Conservation (phyloP, 202 grass and related monocot species). For the Bolboschoenoplectus hybrid region DNA sequence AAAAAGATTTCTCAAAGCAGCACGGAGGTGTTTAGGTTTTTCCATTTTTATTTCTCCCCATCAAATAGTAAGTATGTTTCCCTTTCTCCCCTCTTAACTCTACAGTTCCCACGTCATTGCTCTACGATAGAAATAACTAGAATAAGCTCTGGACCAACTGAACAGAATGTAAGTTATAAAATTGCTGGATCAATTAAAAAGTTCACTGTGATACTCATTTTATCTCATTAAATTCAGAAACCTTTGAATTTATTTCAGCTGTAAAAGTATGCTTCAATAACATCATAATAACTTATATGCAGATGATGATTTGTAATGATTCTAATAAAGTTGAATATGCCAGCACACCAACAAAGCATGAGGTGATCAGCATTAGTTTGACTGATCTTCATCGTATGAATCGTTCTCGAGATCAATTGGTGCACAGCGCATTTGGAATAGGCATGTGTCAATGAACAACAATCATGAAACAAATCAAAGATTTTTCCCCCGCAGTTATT, state of each 20-base stretch:
- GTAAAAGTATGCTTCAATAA: not conserved
- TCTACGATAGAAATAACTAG: not conserved
- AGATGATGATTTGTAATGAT: not conserved
- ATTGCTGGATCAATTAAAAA: not conserved
- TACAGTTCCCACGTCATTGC: not conserved
- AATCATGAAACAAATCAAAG: not conserved
- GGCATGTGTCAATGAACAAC: not conserved
- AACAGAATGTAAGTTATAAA: not conserved
- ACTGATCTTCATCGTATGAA: not conserved
- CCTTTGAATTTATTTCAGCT: not conserved
- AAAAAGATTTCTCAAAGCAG: not conserved
- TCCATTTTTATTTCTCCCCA: not conserved
- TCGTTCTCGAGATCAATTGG: not conserved
- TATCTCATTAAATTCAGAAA: constrained; percentile 15
- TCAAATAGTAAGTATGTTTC: constrained; percentile 5
- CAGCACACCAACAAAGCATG: constrained; percentile 16
- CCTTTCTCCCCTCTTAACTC: not conserved
- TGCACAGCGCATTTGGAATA: not conserved
- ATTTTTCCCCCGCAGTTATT: not conserved
- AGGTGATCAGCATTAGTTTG: not conserved
- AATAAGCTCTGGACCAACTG: not conserved
- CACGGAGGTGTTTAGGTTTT: not conserved
- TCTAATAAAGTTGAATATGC: not conserved
- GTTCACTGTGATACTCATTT: constrained; percentile 13
- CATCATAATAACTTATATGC: not conserved